Evolutionary conservation across 805 yeast genomes (phyloP), one percentile per base, ranked within the genome.

Genomic region (Yamadazyma insecticola): DNA sequence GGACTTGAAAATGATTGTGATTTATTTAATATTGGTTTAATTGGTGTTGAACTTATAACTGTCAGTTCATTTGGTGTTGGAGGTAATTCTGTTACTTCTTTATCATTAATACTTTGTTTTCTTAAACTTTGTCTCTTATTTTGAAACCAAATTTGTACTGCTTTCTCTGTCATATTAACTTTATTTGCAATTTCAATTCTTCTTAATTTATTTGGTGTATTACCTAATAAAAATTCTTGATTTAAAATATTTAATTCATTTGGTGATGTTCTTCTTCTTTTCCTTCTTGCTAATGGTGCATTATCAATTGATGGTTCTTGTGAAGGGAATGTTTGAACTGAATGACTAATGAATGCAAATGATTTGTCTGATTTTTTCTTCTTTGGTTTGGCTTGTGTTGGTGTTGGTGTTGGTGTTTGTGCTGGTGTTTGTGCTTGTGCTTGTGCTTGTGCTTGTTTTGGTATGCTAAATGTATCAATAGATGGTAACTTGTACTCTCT

Each of bases 141-240:
- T 62, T 92, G 98, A 63, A 92, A 92, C 98, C 98, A 92, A 41
- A 90, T 87, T 63, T 92, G 98, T 21, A 92, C 95, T 2, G 97
- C 96, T 56, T 89, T 87, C 57, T 89, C 97, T n/a, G 90, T 77
- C 97, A 92, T 92, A 44, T 78, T 79, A 24, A 92, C 94, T 42
- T 68, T 74, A 18, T 63, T 57, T 4, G 97, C 96, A 43, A 92
- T 84, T 42, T 80, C 83, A 26, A 75, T 67, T 45, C 97, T 76
- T 50, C 81, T 71, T 26, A 70, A 60, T 53, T 80, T 81, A 51
- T 82, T 81, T 27, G 98, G 98, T 29, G 95, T 86, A 26, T 78
- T 67, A 37, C 95, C 88, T 29, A 63, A 51, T 29, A 70, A 70
- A 50, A 90, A 92, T 61, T 88, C 96, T 22, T 69, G 59, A 57